A percentile compares a stretch with the other conserved stretches of the same genome.
Conservation (phyloP, 306 rosid species). For the Bauhinia variegata region DNA sequence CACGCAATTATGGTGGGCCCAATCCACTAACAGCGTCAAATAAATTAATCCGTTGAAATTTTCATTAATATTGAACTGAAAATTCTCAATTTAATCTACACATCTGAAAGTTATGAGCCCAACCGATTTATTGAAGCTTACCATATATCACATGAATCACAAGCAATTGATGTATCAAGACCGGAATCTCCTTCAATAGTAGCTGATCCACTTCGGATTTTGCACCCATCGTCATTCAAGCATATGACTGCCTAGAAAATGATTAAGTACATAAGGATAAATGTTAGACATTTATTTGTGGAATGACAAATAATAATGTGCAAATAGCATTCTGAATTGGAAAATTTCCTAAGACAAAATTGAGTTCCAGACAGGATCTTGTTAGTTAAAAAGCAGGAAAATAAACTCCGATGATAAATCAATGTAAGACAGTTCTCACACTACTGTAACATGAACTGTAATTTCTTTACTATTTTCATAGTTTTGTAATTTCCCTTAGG, state of each 20-base stretch:
- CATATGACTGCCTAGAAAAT: constrained; percentile 91
- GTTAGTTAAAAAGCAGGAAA: background rate
- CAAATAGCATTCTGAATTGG: constrained; percentile 18
- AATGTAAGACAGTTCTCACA: background rate
- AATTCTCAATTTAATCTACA: constrained; percentile 7
- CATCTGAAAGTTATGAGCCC: constrained; percentile 27
- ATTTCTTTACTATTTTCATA: no score
- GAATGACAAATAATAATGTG: constrained; percentile 18
- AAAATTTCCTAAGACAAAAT: constrained; percentile 16
- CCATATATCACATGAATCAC: constrained; percentile 97
- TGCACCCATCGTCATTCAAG: constrained; percentile 95
- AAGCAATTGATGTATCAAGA: constrained; percentile 94
- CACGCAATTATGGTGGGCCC: constrained; percentile 18
- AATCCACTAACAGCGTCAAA: constrained; percentile 14
- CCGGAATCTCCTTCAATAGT: constrained; percentile 63
- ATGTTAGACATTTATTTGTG: constrained; percentile 25
- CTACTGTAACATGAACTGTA: no score
- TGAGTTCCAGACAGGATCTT: constrained; percentile 26
- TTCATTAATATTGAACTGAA: constrained; percentile 19
- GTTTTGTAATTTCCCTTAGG: no score
- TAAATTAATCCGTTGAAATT: background rate
- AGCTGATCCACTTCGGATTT: constrained; percentile 70
- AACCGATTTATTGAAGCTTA: constrained; percentile 37
- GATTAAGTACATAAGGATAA: constrained; percentile 48
- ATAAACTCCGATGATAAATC: constrained; percentile 1